Conservation (phyloP, 306 rosid genomes). For the Quercus berberidifolia region DNA sequence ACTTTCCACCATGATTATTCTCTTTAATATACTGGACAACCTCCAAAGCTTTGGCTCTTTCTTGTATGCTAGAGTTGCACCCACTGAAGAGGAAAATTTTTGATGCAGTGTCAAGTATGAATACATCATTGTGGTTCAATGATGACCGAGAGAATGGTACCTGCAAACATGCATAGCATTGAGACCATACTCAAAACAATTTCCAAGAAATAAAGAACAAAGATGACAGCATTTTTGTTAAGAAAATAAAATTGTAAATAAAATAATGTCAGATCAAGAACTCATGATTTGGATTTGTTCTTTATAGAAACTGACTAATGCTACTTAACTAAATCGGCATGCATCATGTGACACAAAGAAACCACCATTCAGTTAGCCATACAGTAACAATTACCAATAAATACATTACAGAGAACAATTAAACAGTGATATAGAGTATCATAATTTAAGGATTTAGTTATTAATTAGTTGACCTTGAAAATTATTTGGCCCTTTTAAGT, state of each 20-base stretch:
- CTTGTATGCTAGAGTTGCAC: slow-evolving; percentile 89
- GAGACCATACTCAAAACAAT: slow-evolving; percentile 14
- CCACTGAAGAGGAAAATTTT: slow-evolving; percentile 91
- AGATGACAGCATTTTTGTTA: neutral
- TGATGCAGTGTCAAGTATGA: slow-evolving; percentile 87
- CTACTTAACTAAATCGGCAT: neutral
- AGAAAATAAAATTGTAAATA: slow-evolving; percentile 1
- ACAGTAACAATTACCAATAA: neutral
- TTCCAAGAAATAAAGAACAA: slow-evolving; percentile 3
- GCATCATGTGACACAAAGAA: neutral
- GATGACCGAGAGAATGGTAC: slow-evolving; percentile 90
- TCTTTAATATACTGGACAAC: slow-evolving; percentile 89
- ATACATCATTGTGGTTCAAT: slow-evolving; percentile 80
- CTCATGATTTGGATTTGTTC: neutral
- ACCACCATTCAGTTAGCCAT: neutral
- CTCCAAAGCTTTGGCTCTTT: slow-evolving; percentile 93
- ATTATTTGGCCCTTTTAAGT: neutral
- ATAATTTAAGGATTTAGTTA: neutral
- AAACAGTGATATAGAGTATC: neutral
- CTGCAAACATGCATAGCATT: slow-evolving; percentile 35
- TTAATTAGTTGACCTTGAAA: neutral
- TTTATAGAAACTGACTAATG: neutral
- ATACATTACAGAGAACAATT: neutral
- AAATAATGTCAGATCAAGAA: neutral
- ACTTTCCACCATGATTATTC: slow-evolving; percentile 71